Evolutionary conservation across 345 rosid genomes (phyloP), one percentile per base, ranked within the genome.

Genomic region (Xanthoceras sorbifolium): DNA sequence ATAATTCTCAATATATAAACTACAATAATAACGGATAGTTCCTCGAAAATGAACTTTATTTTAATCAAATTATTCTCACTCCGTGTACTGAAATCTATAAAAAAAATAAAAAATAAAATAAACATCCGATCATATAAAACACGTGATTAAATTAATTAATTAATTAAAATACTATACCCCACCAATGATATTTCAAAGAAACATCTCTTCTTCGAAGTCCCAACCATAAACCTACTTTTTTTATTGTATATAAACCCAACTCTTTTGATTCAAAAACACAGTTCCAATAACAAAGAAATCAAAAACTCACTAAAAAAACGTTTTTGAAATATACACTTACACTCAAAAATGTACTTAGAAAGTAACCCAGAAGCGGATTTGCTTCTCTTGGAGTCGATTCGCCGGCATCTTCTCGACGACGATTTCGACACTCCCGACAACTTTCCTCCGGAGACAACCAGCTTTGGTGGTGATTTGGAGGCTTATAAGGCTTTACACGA

Each of bases 381-480:
- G 14, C 64, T 76, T 34, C 42, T 80, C 62, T 63, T 84, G 38
- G 82, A 84, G 6, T 77, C 85, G 0, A 67, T 84, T 18, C 42
- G 84, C 64, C 73, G 44, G 18, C 52, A 72, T 69, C 84, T 81
- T 59, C 72, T 84, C 1, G 76, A 72, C 9, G 78, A 74, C 12
- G 73, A 76, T 20, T 48, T 64, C 20, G 67, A 68, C 23, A 32
- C 31, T 31, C 67, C 67, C 67, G 12, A 6, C 31, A 15, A 9
- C 11, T 32, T 18, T 64, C 23, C 42, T 64, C 36, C 14, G 36
- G 42, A 31, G 8, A 15, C 81, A 6, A 42, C 28, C 55, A 50
- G 55, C 55, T 50, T 50, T 50, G 59, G n/a, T 63, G 15, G 9
- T 32, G 59, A 60, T 18, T 59, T 40, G 18, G 32, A 64, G 3